Percentiles rank a stretch among this genome's conserved stretches.
These are phyloP conservation scores for Ogataea haglerorum DNA, from an alignment of 805 yeast species.

Conservation along the genomic window DNA sequence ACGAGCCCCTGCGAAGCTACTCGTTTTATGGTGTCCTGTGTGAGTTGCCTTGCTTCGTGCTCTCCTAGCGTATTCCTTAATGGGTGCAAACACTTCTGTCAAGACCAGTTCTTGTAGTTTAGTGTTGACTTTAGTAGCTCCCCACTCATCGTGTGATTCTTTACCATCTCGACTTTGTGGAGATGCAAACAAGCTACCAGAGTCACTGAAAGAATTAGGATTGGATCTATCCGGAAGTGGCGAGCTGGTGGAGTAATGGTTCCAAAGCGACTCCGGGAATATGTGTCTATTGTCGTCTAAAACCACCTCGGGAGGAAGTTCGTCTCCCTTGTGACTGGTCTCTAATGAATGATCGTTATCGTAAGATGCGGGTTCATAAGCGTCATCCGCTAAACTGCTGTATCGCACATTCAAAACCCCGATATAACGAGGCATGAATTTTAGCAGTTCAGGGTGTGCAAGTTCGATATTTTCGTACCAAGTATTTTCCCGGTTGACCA, in stretches of 20 bases:
- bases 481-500: slow-evolving; percentile 82
- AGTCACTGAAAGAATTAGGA: neutral
- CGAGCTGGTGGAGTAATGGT: slow-evolving; percentile 42
- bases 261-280: slow-evolving; percentile 77
- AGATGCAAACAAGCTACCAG: slow-evolving; percentile 15
- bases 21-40: slow-evolving; percentile 13
- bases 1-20: slow-evolving; percentile 10
- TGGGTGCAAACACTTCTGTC: slow-evolving; percentile 68
- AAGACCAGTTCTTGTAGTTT: slow-evolving; percentile 67
- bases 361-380: slow-evolving; percentile 13
- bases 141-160: slow-evolving; percentile 31
- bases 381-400: slow-evolving; percentile 35
- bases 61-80: slow-evolving; percentile 31
- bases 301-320: slow-evolving; percentile 72
- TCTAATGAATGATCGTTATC: slow-evolving; percentile 2
- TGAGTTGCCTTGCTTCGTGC: slow-evolving; percentile 17
- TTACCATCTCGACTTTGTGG: slow-evolving; percentile 15
- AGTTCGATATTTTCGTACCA: slow-evolving; percentile 90
- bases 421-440: slow-evolving; percentile 89
- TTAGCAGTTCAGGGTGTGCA: slow-evolving; percentile 68
- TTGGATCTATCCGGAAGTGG: slow-evolving; percentile 3
- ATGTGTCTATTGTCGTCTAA: slow-evolving; percentile 90
- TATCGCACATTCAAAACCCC: slow-evolving; percentile 94
- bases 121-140: slow-evolving; percentile 68
- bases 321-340: slow-evolving; percentile 9